Conservation (phyloP, 305 asterid species). For the Solanum hybrid region DNA sequence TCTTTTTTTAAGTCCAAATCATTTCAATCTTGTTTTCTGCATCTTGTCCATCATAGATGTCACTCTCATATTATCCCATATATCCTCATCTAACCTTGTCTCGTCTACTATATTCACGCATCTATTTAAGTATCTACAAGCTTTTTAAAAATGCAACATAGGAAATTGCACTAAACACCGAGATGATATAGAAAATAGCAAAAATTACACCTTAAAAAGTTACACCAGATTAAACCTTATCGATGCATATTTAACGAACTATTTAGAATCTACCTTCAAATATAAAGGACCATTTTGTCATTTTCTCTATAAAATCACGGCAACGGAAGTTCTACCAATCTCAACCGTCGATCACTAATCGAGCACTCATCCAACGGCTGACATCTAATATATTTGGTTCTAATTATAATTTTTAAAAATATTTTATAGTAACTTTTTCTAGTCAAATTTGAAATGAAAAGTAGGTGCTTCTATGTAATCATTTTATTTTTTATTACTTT, state of each 20-base stretch:
- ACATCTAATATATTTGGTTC: neutral
- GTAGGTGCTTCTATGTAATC: neutral
- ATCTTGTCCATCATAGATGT: neutral
- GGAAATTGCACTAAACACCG: neutral
- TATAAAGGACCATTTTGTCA: neutral
- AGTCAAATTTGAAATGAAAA: neutral
- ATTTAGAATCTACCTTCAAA: neutral
- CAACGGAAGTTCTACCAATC: neutral
- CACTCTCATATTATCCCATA: neutral
- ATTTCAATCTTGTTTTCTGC: neutral
- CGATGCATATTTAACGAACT: neutral
- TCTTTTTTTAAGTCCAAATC: rapidly evolving
- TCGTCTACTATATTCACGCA: neutral
- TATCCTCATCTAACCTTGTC: neutral
- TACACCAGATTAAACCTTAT: neutral
- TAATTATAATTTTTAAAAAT: neutral
- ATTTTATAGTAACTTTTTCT: neutral
- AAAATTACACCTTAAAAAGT: neutral
- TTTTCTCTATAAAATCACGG: neutral
- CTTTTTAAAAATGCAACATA: neutral
- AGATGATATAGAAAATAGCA: neutral
- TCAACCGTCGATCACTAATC: neutral
- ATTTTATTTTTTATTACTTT: neutral
- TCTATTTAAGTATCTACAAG: neutral
- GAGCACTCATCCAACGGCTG: neutral